Base-by-base conservation (phyloP, 2,329 filamentous ascomycete species). In the Epichloe uncinata region DNA sequence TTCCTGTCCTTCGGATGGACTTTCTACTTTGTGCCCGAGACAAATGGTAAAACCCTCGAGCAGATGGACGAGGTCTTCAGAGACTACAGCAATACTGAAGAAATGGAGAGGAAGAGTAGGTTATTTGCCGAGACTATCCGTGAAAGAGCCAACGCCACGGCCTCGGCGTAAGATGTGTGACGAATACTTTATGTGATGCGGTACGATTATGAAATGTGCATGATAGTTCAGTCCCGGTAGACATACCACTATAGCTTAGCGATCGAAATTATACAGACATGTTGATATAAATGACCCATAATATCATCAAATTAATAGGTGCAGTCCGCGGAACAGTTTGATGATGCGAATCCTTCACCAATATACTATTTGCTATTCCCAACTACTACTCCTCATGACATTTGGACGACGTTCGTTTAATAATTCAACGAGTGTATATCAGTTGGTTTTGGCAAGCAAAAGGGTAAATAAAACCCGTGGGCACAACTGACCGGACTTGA, bases 1-100 rank as follows among this genome's bases (percentile, higher is more conserved):
- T 74, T 78, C 62, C 64, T 78, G 26, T 73, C 80, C n/a, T 59
- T 63, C 33, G 40, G 60, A 5, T 81, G 74, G 71, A 72, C 73
- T 0, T 77, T 63, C 55, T 70, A 73, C 49, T 75, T 75, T 52
- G 71, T 79, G 0, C 78, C 76, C 0, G 79, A 82, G 58, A 81
- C 78, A 1, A 76, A 71, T 26, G 74, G 73, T 1, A 66, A 69
- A 26, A 73, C 71, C 2, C 67, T 80, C 2, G 75, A 79, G 56
- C 70, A 79, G 54, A 76, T 79, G 69, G 74, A 78, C 40, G 53
- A 59, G 2, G 57, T 65, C 2, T 66, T 66, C 13, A 60, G 62
- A 12, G 59, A 59, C 45, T 48, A 56, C 13, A 58, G 50, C 7
- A 57, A 60, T 15, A 49, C 53, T 0, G 56, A 54, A 3, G 61